phyloP scores from a whole-genome alignment of 495 filamentous ascomycete species.

The Daldinia loculata region DNA sequence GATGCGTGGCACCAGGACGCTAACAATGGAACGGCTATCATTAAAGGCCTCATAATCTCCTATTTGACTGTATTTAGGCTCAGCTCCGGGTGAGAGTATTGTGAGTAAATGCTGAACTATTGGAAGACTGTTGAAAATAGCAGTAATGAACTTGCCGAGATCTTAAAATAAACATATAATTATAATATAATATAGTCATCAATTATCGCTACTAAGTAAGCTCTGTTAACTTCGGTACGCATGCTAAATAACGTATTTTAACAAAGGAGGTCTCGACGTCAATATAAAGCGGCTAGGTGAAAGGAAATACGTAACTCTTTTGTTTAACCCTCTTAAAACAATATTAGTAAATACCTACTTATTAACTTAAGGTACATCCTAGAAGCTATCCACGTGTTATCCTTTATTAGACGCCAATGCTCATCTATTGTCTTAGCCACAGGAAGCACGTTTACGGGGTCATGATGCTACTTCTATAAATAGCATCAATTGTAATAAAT shows the following conservation, averaged over 20 bases:
- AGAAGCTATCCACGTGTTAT: too few species aligned
- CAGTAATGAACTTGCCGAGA: too few species aligned
- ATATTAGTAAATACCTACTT: background rate
- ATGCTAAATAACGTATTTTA: background rate
- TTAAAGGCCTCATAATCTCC: conserved; percentile 8
- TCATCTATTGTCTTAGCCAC: too few species aligned
- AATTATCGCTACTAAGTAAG: too few species aligned
- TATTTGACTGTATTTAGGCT: background rate
- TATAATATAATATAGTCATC: too few species aligned
- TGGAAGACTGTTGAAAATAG: too few species aligned
- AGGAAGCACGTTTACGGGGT: too few species aligned
- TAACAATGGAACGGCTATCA: background rate
- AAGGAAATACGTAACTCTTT: background rate
- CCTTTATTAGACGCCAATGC: too few species aligned
- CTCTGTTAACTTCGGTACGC: background rate
- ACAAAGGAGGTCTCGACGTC: background rate
- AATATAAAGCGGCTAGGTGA: background rate
- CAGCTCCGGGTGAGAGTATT: background rate
- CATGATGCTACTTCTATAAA: too few species aligned
- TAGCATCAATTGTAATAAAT: too few species aligned
- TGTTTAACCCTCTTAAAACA: background rate
- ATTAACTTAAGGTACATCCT: too few species aligned
- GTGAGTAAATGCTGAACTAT: background rate
- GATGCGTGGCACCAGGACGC: conserved; percentile 3
- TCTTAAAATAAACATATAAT: too few species aligned